Conservation (phyloP, 495 filamentous ascomycete genomes). For the Tetracladium marchalianum region DNA sequence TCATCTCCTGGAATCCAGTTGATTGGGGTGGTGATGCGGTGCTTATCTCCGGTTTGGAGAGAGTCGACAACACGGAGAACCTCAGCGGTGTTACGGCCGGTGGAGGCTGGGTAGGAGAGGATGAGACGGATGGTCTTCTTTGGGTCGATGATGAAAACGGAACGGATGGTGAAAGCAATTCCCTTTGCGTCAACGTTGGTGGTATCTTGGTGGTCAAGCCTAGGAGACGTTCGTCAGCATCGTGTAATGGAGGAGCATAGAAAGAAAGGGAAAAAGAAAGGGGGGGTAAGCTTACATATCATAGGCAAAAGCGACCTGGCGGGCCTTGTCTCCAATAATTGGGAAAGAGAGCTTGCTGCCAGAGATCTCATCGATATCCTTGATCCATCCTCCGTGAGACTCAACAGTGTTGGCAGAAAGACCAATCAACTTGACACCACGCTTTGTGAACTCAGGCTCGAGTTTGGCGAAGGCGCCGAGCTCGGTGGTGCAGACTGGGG, state of each 20-base stretch:
- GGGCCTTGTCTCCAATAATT: constrained; percentile 94
- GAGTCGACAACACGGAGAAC: constrained; percentile 93
- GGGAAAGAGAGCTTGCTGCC: constrained; percentile 78
- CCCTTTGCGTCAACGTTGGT: constrained; percentile 92
- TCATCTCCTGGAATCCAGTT: constrained; percentile 89
- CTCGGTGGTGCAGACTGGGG: constrained; percentile 97
- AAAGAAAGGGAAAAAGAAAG: not conserved
- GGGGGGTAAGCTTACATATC: constrained; percentile 63
- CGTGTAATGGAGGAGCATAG: not conserved
- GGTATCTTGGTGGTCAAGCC: constrained; percentile 68
- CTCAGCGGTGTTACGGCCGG: constrained; percentile 93
- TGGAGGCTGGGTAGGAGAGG: constrained; percentile 93
- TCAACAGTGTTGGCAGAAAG: constrained; percentile 74
- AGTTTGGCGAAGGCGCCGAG: constrained; percentile 95
- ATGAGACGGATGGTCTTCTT: constrained; percentile 97
- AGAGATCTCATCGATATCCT: constrained; percentile 91
- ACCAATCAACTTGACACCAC: constrained; percentile 91
- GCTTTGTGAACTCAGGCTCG: constrained; percentile 90
- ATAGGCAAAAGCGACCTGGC: constrained; percentile 83
- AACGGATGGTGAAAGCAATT: constrained; percentile 96
- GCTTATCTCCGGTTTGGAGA: constrained; percentile 94
- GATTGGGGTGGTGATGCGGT: constrained; percentile 86
- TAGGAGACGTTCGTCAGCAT: constrained; percentile 18
- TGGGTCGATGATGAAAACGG: constrained; percentile 97
- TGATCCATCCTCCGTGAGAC: constrained; percentile 69